Conservation (phyloP, 495 filamentous ascomycete genomes). For the Penicillium odoratum region DNA sequence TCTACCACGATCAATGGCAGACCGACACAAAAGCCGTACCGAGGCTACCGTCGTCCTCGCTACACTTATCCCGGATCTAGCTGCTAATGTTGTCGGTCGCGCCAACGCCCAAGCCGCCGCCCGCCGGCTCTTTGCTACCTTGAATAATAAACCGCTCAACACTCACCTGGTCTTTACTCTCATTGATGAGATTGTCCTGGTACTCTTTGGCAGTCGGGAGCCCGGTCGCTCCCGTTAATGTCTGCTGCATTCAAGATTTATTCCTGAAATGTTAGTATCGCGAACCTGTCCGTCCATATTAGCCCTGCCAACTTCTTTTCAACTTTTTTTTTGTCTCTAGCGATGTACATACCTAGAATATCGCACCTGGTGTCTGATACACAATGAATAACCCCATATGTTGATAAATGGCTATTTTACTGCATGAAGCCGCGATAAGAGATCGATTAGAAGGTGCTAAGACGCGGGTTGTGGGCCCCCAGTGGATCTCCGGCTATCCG, state of each 20-base stretch:
- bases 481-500: conserved; percentile 8
- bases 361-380: background rate
- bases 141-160: conserved; percentile 72
- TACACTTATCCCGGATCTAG: conserved; percentile 76
- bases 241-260: background rate
- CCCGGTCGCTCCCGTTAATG: conserved; percentile 19
- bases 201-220: conserved; percentile 61
- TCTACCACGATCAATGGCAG: conserved; percentile 53
- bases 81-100: conserved; percentile 80
- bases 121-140: conserved; percentile 73
- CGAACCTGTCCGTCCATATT: background rate
- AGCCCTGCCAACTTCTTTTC: background rate
- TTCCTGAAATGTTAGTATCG: background rate
- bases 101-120: conserved; percentile 83
- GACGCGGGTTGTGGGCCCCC: conserved; percentile 19
- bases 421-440: background rate
- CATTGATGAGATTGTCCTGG: conserved; percentile 73
- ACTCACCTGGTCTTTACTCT: conserved; percentile 76
- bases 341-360: conserved; percentile 14
- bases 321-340: background rate
- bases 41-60: conserved; percentile 81
- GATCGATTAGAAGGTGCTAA: conserved; percentile 3
- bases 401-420: background rate
- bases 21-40: conserved; percentile 64
- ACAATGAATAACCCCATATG: background rate